Base-by-base conservation (phyloP, 495 filamentous ascomycete species). In the Penicillium salamii region DNA sequence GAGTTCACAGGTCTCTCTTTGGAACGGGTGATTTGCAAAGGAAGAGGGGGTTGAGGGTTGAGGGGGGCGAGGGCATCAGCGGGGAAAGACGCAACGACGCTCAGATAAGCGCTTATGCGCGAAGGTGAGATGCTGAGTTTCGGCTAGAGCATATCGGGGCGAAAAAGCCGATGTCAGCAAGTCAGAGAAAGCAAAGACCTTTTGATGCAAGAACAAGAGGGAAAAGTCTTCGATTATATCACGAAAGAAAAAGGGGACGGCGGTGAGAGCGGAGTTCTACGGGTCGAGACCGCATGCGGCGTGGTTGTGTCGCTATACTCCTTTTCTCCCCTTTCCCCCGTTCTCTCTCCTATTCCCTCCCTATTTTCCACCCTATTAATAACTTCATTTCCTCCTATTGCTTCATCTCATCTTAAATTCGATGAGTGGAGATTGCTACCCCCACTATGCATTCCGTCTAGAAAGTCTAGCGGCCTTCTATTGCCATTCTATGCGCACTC, bases 211-310 rank as follows among this genome's bases (percentile, higher is more conserved):
- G 8, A 8, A 26, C 23, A 26, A 34, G 42, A 39, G 45, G 3
- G 5, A 29, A 29, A 28, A 38, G 11, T 17, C 35, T 32, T 32
- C 23, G 8, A 8, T 26, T 26, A 18, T 5, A 36, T n/a, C 24
- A 42, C 34, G 39, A 31, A 46, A 33, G 46, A 33, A 44, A 42
- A 40, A 39, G 51, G 42, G 35, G 47, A 41, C 47, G 47, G 42
- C 50, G 50, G 44, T 53, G 45, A 51, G 46, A 45, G 26, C 44
- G 46, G 35, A 49, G 41, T 29, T 21, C 36, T 38, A 36, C 41
- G 36, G 52, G 46, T 35, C 41, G 40, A 53, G 55, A 48, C 52
- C 52, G 55, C 55, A 55, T 58, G 55, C 55, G 55, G 55, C 35
- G 13, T 46, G 43, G 15, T 23, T 45, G 15, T 34, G 35, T 13